These are phyloP conservation scores for Trichophyton rubrum DNA, from an alignment of 2,329 filamentous ascomycete genomes.

Conservation along the genomic window DNA sequence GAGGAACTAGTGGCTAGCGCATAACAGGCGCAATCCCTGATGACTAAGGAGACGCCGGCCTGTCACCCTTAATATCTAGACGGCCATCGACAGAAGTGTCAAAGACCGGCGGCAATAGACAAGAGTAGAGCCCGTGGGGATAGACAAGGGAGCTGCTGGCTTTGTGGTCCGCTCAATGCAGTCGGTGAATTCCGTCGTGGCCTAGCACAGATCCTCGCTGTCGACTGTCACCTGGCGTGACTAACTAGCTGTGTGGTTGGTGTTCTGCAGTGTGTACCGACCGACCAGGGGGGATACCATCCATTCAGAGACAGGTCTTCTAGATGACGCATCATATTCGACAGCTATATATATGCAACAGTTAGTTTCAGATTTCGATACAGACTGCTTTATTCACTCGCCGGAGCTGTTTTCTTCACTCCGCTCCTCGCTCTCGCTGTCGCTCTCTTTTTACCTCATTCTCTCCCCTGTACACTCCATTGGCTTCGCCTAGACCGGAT, in stretches of 20 bases:
- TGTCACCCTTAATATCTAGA: not conserved
- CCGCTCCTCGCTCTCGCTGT: not conserved
- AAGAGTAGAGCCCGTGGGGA: not conserved
- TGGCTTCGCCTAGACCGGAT: not conserved
- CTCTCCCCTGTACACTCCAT: no score
- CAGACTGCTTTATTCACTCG: not conserved
- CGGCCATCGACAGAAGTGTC: not conserved
- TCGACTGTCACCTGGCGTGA: not conserved
- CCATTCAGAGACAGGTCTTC: not conserved
- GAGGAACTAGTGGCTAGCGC: conserved; percentile 4
- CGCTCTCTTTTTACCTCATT: not conserved
- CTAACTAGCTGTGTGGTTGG: not conserved
- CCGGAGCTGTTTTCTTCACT: not conserved
- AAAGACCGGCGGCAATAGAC: not conserved
- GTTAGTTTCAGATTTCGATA: not conserved
- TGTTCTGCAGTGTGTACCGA: not conserved
- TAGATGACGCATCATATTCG: not conserved
- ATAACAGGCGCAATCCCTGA: conserved; percentile 4
- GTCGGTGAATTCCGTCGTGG: not conserved
- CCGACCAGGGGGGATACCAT: not conserved
- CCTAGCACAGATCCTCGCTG: not conserved
- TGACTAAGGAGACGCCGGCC: not conserved
- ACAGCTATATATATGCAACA: not conserved
- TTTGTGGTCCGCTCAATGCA: not conserved
- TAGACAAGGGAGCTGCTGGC: not conserved